phyloP scores from a whole-genome alignment of 768 basidiomycete species.

The Tremella fuciformis region DNA sequence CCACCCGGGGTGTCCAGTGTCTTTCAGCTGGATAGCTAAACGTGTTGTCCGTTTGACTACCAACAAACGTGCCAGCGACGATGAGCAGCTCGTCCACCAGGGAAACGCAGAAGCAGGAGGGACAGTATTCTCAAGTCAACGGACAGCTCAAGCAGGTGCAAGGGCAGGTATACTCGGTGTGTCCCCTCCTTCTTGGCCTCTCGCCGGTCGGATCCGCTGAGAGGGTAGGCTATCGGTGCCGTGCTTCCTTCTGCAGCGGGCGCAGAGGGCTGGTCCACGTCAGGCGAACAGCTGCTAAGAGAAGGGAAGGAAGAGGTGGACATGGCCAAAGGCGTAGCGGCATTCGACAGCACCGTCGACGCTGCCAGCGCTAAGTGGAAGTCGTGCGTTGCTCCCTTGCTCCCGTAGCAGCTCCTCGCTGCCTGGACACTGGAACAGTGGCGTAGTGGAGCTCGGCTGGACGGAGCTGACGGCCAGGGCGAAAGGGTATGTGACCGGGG shows the following conservation, averaged over 20 bases:
- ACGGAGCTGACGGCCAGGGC: constrained; percentile 21
- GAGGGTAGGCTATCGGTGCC: constrained; percentile 32
- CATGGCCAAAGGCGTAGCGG: constrained; percentile 34
- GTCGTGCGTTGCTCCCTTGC: constrained; percentile 25
- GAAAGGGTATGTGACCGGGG: constrained; percentile 42
- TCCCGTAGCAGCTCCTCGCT: neutral
- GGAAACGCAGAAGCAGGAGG: too few species aligned
- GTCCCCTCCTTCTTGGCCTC: neutral
- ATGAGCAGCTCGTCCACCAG: too few species aligned
- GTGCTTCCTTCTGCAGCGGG: constrained; percentile 35
- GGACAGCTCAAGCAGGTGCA: constrained; percentile 15
- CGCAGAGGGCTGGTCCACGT: constrained; percentile 22
- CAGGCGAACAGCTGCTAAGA: constrained; percentile 27
- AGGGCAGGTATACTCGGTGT: constrained; percentile 27
- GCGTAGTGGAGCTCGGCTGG: neutral
- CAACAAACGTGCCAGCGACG: too few species aligned
- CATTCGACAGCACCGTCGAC: constrained; percentile 34
- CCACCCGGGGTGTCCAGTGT: too few species aligned
- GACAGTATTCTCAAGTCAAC: constrained; percentile 2
- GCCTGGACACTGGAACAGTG: neutral
- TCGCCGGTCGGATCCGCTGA: neutral
- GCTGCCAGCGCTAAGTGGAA: constrained; percentile 34
- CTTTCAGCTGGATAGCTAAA: too few species aligned
- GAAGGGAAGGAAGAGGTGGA: constrained; percentile 33
- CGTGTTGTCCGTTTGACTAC: too few species aligned